These are phyloP conservation scores for Thymus quinquecostatus DNA, from an alignment of 257 asterid genomes.

Conservation along the genomic window DNA sequence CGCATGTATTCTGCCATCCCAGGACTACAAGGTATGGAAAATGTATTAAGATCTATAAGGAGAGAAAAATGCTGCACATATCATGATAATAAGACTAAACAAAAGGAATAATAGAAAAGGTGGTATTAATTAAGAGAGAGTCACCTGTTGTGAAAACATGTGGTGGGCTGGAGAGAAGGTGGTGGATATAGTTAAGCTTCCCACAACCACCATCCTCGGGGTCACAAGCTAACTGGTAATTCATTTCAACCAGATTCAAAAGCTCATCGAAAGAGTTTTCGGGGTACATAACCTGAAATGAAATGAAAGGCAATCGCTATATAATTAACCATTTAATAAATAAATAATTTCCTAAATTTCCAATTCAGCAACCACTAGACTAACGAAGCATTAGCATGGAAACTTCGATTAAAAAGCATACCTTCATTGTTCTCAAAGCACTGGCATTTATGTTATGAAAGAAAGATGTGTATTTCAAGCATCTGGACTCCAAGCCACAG, in stretches of 20 bases:
- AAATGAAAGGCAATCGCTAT: slow-evolving; percentile 28
- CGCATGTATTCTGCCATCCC: slow-evolving; percentile 96
- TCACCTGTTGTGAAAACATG: slow-evolving; percentile 91
- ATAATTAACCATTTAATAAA: slow-evolving; percentile 25
- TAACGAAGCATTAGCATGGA: slow-evolving; percentile 24
- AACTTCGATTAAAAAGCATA: slow-evolving; percentile 30
- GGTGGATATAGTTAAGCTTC: slow-evolving; percentile 81
- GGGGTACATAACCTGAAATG: slow-evolving; percentile 72
- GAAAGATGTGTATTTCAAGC: slow-evolving; percentile 82
- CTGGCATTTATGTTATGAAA: slow-evolving; percentile 92
- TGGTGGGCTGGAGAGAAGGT: slow-evolving; percentile 75
- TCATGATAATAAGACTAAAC: slow-evolving; percentile 13
- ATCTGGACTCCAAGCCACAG: slow-evolving; percentile 88
- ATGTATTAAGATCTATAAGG: slow-evolving; percentile 22
- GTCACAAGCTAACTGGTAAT: slow-evolving; percentile 93
- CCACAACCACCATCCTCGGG: slow-evolving; percentile 90
- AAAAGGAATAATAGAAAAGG: neutral
- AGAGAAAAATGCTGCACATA: neutral
- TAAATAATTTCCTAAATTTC: slow-evolving; percentile 15
- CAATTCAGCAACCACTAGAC: slow-evolving; percentile 19
- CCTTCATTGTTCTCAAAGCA: slow-evolving; percentile 97
- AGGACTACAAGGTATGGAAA: slow-evolving; percentile 58
- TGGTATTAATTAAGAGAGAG: neutral
- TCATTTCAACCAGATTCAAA: slow-evolving; percentile 82
- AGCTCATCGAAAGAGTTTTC: slow-evolving; percentile 86